Evolutionary conservation across 2,329 filamentous ascomycete species (phyloP).

Genomic region (Eutypa lata): DNA sequence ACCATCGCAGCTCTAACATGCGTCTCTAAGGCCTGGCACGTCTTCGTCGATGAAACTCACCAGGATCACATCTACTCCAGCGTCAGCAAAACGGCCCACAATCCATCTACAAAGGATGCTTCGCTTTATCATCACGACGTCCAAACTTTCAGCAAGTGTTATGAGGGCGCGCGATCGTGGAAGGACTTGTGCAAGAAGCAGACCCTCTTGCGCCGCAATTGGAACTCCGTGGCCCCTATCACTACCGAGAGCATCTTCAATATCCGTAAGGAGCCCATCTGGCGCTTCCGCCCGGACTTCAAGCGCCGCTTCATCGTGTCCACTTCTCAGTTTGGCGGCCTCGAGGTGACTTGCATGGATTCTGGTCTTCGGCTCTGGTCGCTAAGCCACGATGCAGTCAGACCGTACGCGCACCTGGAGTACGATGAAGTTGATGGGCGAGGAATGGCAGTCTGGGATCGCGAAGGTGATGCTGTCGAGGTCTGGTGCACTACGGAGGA

Average conservation of each 20-base stretch:
- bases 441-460: constrained; percentile 42
- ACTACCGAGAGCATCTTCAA: constrained; percentile 37
- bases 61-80: constrained; percentile 16
- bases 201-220: constrained; percentile 35
- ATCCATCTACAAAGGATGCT: background rate
- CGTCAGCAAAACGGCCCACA: constrained; percentile 1
- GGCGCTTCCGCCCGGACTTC: constrained; percentile 44
- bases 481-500: constrained; percentile 37
- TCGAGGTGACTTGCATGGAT: constrained; percentile 45
- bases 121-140: background rate
- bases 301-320: constrained; percentile 42
- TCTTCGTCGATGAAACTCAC: constrained; percentile 16
- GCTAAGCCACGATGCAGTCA: constrained; percentile 28
- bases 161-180: constrained; percentile 33
- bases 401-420: constrained; percentile 43
- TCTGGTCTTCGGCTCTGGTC: constrained; percentile 36
- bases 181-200: constrained; percentile 42
- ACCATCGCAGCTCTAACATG: constrained; percentile 11
- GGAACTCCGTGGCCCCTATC: constrained; percentile 29
- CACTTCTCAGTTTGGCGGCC: constrained; percentile 40
- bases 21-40: constrained; percentile 13
- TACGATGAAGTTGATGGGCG: constrained; percentile 33
- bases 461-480: constrained; percentile 40
- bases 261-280: constrained; percentile 37
- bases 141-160: constrained; percentile 30